Base-by-base conservation (phyloP, 2,329 filamentous ascomycete species). In the Fonsecaea erecta region DNA sequence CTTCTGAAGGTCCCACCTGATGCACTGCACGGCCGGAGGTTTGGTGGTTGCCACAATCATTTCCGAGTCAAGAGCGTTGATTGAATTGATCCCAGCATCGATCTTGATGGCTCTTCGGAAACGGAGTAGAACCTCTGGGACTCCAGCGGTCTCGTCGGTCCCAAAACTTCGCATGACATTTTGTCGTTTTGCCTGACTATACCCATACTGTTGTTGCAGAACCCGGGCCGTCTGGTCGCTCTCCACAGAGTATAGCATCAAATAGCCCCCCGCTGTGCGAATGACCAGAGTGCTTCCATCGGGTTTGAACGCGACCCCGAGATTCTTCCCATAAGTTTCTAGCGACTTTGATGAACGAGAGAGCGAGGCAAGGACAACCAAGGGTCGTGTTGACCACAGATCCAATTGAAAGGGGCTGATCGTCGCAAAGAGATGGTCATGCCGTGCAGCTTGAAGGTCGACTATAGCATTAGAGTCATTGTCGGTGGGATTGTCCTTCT, bases 71-170 rank as follows among this genome's bases (percentile, higher is more conserved):
- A 98, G 84, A 1, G 95, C 94, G 61, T 98, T 80, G 11, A 91
- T 92, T 73, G 89, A 91, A 71, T 89, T 88, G 72, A 99, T 97
- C 1, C 95, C 95, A 2, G 95, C 95, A 77, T 99, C 95, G 18
- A 99, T 92, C 75, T 96, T 96, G 74, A 99, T 98, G 14, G 97
- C 94, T 91, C 97, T 97, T 63, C 94, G 87, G 78, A 99, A 99
- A 11, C 92, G 90, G 55, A 99, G 85, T 72, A 90, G 96, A 62
- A 96, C 87, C 77, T 99, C 95, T 60, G 88, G 86, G 57, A 97
- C 88, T 2, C 92, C 92, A 55, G 85, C 85, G 9, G 91, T 91
- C 76, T 97, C 95, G 35, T 93, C 93, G 1, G 90, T 87, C 0
- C 91, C 91, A 77, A 90, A 87, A 34, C 79, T 77, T 48, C 75